Conservation (phyloP, 140 eudicot genomes). For the Senecio squalidus region DNA sequence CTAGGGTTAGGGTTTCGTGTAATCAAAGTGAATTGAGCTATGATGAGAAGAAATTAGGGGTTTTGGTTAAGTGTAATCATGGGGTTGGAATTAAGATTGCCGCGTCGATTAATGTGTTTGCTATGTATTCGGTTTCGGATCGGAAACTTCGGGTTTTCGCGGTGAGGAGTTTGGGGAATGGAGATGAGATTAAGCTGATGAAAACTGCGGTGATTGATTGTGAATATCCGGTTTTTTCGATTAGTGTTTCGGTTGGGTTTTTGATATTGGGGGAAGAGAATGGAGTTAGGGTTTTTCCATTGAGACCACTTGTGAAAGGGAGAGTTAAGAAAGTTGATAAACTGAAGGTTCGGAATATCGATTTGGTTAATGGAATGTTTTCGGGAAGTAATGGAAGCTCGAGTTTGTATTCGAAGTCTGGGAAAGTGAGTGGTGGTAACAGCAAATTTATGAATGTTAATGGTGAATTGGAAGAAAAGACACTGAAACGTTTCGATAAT, state of each 20-base stretch:
- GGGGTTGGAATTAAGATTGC: constrained; percentile 53
- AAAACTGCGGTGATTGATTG: constrained; percentile 81
- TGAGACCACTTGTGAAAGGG: constrained; percentile 69
- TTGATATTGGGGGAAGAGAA: constrained; percentile 78
- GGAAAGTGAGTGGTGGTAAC: constrained; percentile 16
- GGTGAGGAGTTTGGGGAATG: constrained; percentile 44
- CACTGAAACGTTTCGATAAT: constrained; percentile 61
- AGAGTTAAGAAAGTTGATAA: constrained; percentile 19
- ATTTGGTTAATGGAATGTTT: constrained; percentile 40
- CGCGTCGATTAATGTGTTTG: constrained; percentile 54
- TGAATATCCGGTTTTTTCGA: constrained; percentile 41
- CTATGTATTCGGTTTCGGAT: constrained; percentile 61
- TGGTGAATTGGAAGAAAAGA: constrained; percentile 31
- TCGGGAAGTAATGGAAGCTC: constrained; percentile 21
- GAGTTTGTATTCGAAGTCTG: constrained; percentile 13
- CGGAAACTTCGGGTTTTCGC: constrained; percentile 65
- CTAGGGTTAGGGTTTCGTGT: constrained; percentile 38
- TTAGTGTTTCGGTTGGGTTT: constrained; percentile 51
- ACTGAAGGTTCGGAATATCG: constrained; percentile 28
- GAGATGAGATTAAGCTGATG: constrained; percentile 59
- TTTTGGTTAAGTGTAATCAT: constrained; percentile 50
- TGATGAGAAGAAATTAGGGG: constrained; percentile 43
- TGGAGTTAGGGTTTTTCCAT: constrained; percentile 76
- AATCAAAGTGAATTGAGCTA: constrained; percentile 46
- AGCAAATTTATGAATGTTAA: constrained; percentile 15